These are phyloP conservation scores for Corylus heterophylla DNA, from an alignment of 306 rosid species.

Conservation along the genomic window DNA sequence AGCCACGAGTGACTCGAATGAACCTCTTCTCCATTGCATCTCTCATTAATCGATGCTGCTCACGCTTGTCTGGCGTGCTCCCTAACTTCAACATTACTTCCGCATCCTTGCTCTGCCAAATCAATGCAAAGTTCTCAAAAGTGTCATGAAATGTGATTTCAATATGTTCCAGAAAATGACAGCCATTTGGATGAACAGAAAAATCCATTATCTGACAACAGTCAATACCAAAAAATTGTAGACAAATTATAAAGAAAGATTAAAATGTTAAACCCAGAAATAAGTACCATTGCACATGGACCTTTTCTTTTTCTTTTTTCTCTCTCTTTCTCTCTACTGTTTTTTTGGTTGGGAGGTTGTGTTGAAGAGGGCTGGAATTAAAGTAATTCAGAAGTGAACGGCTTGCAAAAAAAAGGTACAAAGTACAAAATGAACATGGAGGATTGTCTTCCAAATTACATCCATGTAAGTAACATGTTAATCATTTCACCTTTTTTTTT, in stretches of 20 bases:
- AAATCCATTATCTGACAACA: not conserved
- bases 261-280: not conserved
- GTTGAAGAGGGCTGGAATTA: not conserved
- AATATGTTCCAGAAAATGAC: not conserved
- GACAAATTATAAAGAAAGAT: not conserved
- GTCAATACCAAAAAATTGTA: not conserved
- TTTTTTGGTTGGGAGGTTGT: not conserved
- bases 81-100: constrained; percentile 92
- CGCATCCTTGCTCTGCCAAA: constrained; percentile 91
- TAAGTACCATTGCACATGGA: not conserved
- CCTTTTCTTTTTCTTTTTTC: not conserved
- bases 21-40: constrained; percentile 99
- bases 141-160: not conserved
- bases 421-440: not conserved
- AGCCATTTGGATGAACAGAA: not conserved
- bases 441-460: not conserved
- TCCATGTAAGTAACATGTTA: not conserved
- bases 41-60: constrained; percentile 83
- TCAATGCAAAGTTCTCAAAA: constrained; percentile 23
- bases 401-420: not conserved
- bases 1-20: constrained; percentile 74
- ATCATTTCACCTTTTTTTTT: not conserved
- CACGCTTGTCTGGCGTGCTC: constrained; percentile 91
- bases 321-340: not conserved
- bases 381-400: not conserved